A percentile compares a stretch with the other conserved stretches of the same genome.
Conservation (phyloP, 768 basidiomycete genomes). For the Lentinula aciculospora region DNA sequence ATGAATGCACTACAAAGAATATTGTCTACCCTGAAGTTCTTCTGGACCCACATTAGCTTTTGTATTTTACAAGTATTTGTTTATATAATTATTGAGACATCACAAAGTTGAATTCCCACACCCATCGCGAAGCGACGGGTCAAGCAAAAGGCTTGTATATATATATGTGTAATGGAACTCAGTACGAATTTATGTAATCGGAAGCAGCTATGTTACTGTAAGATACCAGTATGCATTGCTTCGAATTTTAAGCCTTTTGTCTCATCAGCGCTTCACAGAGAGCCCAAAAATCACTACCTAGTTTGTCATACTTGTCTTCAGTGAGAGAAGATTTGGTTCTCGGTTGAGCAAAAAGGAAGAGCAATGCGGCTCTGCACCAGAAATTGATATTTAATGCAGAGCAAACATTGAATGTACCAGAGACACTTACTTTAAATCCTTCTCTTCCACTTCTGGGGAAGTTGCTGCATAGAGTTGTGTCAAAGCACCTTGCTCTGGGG, state of each 20-base stretch:
- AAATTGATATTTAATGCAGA: background rate
- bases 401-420: background rate
- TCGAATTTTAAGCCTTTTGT: background rate
- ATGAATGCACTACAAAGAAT: too few relatives aligned
- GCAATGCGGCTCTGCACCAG: conserved; percentile 3
- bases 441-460: conserved; percentile 12
- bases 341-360: conserved; percentile 1
- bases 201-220: too few relatives aligned
- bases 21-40: too few relatives aligned
- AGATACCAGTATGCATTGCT: too few relatives aligned
- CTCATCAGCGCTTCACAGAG: conserved; percentile 5
- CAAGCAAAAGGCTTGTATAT: too few relatives aligned
- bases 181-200: too few relatives aligned
- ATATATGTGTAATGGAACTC: too few relatives aligned
- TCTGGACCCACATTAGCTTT: too few relatives aligned
- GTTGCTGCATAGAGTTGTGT: conserved; percentile 18
- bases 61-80: too few relatives aligned
- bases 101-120: too few relatives aligned
- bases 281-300: conserved; percentile 6
- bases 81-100: too few relatives aligned
- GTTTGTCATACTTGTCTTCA: conserved; percentile 3
- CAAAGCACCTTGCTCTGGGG: conserved; percentile 11
- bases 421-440: background rate
- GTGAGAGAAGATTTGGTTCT: background rate
- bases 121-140: too few relatives aligned